These are phyloP conservation scores for Trichoderma breve DNA, from an alignment of 2,329 filamentous ascomycete species.

Conservation along the genomic window DNA sequence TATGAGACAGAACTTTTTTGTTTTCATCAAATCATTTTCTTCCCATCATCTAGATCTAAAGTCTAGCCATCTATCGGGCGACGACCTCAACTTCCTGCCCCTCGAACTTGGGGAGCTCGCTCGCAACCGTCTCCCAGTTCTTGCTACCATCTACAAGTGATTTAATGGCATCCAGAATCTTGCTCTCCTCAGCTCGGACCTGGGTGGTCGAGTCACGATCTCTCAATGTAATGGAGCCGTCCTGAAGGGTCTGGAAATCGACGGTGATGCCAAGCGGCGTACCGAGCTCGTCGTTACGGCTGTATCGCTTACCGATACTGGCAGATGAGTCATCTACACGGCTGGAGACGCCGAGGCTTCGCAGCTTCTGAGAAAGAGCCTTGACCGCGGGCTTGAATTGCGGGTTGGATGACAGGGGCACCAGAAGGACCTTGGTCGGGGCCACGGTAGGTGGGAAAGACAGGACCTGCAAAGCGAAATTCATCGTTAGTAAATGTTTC, in stretches of 20 bases:
- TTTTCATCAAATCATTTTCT: not conserved
- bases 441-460: constrained; percentile 65
- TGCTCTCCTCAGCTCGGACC: constrained; percentile 78
- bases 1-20: not conserved
- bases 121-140: constrained; percentile 66
- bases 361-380: constrained; percentile 71
- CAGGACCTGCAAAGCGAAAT: constrained; percentile 40
- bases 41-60: constrained; percentile 10
- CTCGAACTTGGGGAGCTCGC: constrained; percentile 80
- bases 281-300: constrained; percentile 91
- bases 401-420: constrained; percentile 78
- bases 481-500: not conserved
- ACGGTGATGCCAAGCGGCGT: constrained; percentile 92
- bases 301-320: constrained; percentile 91
- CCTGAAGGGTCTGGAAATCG: constrained; percentile 92
- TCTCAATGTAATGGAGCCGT: constrained; percentile 80
- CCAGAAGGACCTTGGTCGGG: constrained; percentile 92
- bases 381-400: constrained; percentile 77
- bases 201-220: constrained; percentile 90
- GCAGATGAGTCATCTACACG: constrained; percentile 87
- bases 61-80: constrained; percentile 29
- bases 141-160: constrained; percentile 50
- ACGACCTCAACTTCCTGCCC: constrained; percentile 62
- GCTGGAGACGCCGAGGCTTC: constrained; percentile 74
- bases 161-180: constrained; percentile 73